A percentile compares a stretch with the other conserved stretches of the same genome.
These are phyloP conservation scores for Colletotrichum theobromicola DNA, from an alignment of 2,329 filamentous ascomycete species.

Conservation along the genomic window DNA sequence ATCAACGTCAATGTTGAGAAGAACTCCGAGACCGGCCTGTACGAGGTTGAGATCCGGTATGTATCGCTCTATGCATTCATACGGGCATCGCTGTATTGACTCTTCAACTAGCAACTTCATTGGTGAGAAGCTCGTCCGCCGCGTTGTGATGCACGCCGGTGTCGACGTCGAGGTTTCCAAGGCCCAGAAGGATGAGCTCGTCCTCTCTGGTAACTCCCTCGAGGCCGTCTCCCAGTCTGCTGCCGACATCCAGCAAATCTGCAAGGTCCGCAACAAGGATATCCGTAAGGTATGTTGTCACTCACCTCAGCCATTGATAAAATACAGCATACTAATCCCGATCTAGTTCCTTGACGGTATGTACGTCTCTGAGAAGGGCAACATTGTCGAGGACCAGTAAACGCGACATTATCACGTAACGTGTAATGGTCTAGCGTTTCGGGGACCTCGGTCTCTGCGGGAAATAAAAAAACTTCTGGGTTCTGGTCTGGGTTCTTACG, in stretches of 20 bases:
- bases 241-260: constrained; percentile 99
- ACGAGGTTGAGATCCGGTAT: constrained; percentile 96
- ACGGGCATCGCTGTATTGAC: background rate
- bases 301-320: background rate
- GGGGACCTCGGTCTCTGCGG: constrained; percentile 29
- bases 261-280: constrained; percentile 99
- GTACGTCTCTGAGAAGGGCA: constrained; percentile 99
- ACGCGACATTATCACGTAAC: constrained; percentile 23
- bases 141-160: constrained; percentile 85
- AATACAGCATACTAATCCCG: constrained; percentile 25
- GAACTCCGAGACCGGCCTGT: constrained; percentile 87
- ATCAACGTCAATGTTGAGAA: constrained; percentile 99
- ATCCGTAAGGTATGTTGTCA: constrained; percentile 84
- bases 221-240: constrained; percentile 98
- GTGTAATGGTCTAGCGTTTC: constrained; percentile 25
- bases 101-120: constrained; percentile 81
- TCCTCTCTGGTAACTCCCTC: constrained; percentile 91
- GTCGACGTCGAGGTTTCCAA: constrained; percentile 90
- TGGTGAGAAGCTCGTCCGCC: constrained; percentile 98
- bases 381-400: constrained; percentile 78
- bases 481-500: constrained; percentile 12
- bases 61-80: constrained; percentile 29
- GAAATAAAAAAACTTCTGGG: constrained; percentile 21
- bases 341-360: constrained; percentile 97
- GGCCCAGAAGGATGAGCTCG: constrained; percentile 96